Evolutionary conservation across 139 green algal genomes (phyloP).

Genomic region (Nannochloris sp.): DNA sequence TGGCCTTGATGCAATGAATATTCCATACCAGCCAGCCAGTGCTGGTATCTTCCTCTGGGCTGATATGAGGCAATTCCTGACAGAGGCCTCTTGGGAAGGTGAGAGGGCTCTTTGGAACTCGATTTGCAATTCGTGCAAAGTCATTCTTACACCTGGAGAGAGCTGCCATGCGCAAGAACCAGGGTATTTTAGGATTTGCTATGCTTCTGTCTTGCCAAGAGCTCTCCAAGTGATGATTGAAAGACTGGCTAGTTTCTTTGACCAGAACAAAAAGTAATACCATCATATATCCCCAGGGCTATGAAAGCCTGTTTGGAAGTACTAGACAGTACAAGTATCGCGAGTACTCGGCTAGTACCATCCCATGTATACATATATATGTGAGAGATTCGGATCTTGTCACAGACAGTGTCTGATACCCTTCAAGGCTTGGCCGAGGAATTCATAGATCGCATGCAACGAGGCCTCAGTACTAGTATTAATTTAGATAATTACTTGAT

Average conservation of each 20-base stretch:
- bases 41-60: conserved; percentile 69
- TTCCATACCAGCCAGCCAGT: conserved; percentile 38
- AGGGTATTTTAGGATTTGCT: conserved; percentile 72
- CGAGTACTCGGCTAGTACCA: too few species aligned
- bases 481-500: too few species aligned
- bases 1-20: conserved; percentile 38
- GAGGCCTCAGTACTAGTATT: too few species aligned
- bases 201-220: conserved; percentile 43
- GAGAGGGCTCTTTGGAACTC: conserved; percentile 49
- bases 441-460: too few species aligned
- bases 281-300: too few species aligned
- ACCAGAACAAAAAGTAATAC: background rate
- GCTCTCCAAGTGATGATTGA: conserved; percentile 35
- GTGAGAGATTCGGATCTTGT: too few species aligned
- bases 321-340: too few species aligned
- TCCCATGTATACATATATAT: too few species aligned
- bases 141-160: conserved; percentile 34
- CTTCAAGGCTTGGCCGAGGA: too few species aligned
- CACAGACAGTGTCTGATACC: too few species aligned
- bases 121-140: conserved; percentile 27
- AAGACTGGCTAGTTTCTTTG: conserved; percentile 14
- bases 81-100: conserved; percentile 42
- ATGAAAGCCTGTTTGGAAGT: too few species aligned
- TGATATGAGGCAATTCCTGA: conserved; percentile 41
- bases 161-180: conserved; percentile 51